Evolutionary conservation across 768 basidiomycete genomes (phyloP).

Genomic region (Collybiopsis luxurians): DNA sequence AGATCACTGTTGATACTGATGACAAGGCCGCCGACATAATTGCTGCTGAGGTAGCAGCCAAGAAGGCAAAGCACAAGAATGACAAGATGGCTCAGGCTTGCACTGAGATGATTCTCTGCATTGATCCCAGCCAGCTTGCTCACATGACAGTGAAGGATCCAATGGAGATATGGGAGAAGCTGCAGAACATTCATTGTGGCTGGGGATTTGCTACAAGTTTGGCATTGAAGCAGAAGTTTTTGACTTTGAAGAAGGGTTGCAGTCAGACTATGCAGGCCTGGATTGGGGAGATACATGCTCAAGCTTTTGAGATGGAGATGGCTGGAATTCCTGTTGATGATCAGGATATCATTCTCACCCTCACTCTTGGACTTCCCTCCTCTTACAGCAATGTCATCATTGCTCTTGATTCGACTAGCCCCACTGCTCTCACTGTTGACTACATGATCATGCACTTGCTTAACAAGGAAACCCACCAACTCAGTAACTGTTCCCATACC

Average conservation of each 20-base stretch:
- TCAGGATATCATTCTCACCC: slow-evolving; percentile 9
- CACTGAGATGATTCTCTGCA: slow-evolving; percentile 2
- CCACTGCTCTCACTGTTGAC: background rate
- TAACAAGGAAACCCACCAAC: background rate
- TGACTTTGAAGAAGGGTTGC: slow-evolving; percentile 8
- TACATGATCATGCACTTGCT: background rate
- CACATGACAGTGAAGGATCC: slow-evolving; percentile 5
- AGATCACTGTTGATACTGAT: background rate
- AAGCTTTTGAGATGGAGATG: slow-evolving; percentile 8
- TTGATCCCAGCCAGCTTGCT: slow-evolving; percentile 6
- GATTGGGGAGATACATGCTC: slow-evolving; percentile 11
- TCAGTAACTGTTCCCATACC: background rate
- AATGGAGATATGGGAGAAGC: slow-evolving; percentile 6
- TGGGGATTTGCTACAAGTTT: slow-evolving; percentile 7
- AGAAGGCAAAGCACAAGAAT: background rate
- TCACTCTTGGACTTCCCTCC: slow-evolving; percentile 9
- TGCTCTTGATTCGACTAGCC: background rate
- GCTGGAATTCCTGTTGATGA: slow-evolving; percentile 6
- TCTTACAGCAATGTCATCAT: slow-evolving; percentile 2
- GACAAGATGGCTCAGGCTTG: slow-evolving; percentile 3
- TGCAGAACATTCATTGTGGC: slow-evolving; percentile 5
- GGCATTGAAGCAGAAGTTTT: slow-evolving; percentile 8
- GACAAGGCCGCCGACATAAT: background rate
- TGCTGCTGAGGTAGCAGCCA: background rate
- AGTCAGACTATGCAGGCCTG: slow-evolving; percentile 9